Evolutionary conservation across 768 basidiomycete genomes (phyloP).

Genomic region (Collybia sordida): DNA sequence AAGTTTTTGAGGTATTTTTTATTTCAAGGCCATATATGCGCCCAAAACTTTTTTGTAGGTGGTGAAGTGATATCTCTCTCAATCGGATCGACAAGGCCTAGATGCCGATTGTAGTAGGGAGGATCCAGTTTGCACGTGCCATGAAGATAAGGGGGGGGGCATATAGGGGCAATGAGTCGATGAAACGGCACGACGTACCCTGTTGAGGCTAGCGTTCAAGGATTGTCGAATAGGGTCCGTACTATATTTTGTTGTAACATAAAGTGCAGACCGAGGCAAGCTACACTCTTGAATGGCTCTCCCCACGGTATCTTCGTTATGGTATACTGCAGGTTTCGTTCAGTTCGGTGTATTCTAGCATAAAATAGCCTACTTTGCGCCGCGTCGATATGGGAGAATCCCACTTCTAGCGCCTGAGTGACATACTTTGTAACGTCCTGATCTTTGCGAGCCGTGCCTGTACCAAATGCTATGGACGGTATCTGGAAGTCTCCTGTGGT

Average conservation of each 20-base stretch:
- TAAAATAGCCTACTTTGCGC: slow-evolving; percentile 17
- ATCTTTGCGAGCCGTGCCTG: slow-evolving; percentile 7
- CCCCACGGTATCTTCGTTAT: slow-evolving; percentile 35
- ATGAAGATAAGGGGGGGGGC: too few relatives aligned
- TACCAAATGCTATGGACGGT: slow-evolving; percentile 16
- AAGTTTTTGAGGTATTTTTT: neutral
- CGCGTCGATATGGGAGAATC: slow-evolving; percentile 21
- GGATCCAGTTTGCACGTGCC: too few relatives aligned
- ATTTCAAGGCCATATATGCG: neutral
- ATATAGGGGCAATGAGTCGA: too few relatives aligned
- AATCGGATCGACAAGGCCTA: too few relatives aligned
- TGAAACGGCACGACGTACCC: slow-evolving; percentile 31
- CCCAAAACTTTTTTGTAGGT: too few relatives aligned
- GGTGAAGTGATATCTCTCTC: too few relatives aligned
- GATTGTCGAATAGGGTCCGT: slow-evolving; percentile 37
- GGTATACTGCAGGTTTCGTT: slow-evolving; percentile 36
- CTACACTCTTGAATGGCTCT: slow-evolving; percentile 44
- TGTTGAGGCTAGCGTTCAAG: slow-evolving; percentile 44
- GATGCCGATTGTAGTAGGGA: too few relatives aligned
- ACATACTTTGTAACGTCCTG: slow-evolving; percentile 11
- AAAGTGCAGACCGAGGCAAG: slow-evolving; percentile 42
- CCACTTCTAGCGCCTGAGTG: slow-evolving; percentile 12
- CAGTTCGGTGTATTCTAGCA: slow-evolving; percentile 19
- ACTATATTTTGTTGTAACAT: slow-evolving; percentile 56
- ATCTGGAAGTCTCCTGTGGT: slow-evolving; percentile 1